A percentile compares a stretch with the other conserved stretches of the same genome.
phyloP scores from a whole-genome alignment of 345 rosid genomes.

The Brassica incana region DNA sequence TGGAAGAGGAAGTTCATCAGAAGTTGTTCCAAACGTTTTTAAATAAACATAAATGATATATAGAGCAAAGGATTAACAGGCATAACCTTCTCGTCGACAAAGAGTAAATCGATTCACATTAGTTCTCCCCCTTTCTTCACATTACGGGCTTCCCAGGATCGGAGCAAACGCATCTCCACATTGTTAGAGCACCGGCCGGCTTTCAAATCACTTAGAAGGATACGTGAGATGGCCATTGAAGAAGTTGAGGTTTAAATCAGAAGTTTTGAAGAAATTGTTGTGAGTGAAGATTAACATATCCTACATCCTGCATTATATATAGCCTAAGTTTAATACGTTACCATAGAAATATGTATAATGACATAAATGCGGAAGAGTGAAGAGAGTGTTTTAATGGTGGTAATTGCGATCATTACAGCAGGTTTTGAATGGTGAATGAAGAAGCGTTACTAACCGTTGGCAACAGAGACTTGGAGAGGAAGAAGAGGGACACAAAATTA shows the following conservation, averaged over 20 bases:
- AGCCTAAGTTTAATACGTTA: not conserved
- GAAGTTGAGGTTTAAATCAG: not conserved
- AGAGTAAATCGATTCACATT: too few species aligned
- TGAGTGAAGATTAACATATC: not conserved
- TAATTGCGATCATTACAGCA: not conserved
- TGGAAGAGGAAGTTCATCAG: not conserved
- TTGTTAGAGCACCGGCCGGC: not conserved
- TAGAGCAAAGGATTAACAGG: too few species aligned
- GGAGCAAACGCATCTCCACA: not conserved
- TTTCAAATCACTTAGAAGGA: not conserved
- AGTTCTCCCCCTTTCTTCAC: not conserved
- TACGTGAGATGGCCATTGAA: not conserved
- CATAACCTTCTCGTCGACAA: too few species aligned
- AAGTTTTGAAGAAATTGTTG: not conserved
- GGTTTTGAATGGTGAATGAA: not conserved
- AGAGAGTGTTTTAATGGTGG: not conserved
- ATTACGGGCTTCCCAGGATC: not conserved
- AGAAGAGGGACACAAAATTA: too few species aligned
- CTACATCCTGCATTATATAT: not conserved
- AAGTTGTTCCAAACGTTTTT: not conserved
- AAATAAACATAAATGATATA: too few species aligned
- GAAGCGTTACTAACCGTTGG: too few species aligned
- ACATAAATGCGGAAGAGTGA: not conserved
- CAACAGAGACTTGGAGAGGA: too few species aligned
- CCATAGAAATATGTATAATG: not conserved